Evolutionary conservation across 371 early-diverging fungal species (phyloP), one percentile per base, ranked within the genome.

Genomic region (Mucor circinelloides): DNA sequence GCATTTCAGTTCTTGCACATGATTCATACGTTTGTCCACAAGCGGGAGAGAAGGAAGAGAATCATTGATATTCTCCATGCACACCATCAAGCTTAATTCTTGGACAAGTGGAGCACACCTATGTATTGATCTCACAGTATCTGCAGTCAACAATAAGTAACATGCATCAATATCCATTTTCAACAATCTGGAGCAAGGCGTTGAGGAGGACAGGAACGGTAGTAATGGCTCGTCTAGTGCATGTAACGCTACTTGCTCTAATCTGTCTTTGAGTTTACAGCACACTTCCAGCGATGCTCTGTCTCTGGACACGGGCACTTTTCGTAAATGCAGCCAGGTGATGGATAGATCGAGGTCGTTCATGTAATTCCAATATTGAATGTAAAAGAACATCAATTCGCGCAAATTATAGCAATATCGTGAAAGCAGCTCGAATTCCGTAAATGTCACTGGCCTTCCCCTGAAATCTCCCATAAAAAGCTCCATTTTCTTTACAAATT

Each of bases 401-500:
- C 21, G 34, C n/a, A 65, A 30, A 36, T 60, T 30, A 5, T 36
- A 44, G 38, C 70, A 70, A 8, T 70, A 48, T 0, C 57, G 60
- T 9, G 70, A 56, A 0, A 70, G 23, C 6, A 70, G 42, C 36
- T 70, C 70, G 19, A 70, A 70, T 50, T 70, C 70, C 25, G 70
- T 70, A 56, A 66, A 70, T 13, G 32, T 48, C 28, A 70, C 36
- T 10, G 27, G 23, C 6, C 55, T 55, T 31, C n/a, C 55, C 6
- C 17, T 30, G 5, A 13, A 30, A 3, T 10, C 23, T 27, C 10
- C 23, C 17, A 8, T 32, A 28, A 52, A 42, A 21, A 66, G 44
- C 6, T 36, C 30, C 1, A 66, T 1, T 27, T 52, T 48, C 46
- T 25, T 58, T 1, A 66, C 66, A 31, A 48, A 31, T 7, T 6